Base-by-base conservation (phyloP, 1,284 basidiomycete genomes). In the Clitocybe nebularis region DNA sequence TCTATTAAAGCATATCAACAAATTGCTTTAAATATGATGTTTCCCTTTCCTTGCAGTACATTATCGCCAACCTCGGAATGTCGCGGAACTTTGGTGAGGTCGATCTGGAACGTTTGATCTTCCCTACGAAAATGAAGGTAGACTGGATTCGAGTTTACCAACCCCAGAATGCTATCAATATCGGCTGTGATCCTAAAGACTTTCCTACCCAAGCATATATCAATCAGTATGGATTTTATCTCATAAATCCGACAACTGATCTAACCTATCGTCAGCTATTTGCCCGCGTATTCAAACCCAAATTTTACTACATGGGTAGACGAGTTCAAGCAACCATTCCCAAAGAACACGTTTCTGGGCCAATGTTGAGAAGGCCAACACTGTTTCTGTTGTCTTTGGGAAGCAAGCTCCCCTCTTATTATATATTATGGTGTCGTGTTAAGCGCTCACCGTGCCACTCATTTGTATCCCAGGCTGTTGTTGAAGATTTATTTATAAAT, bases 131-230 rank as follows among this genome's bases (percentile, higher is more conserved):
- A 3, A 83, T 93, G 84, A 64, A 66, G 16, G 66, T 95, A 40
- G 92, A 96, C 57, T 95, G 82, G 61, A 76, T 95, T 33, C 77
- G 92, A 3, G 84, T 95, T 1, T 93, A 93, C 58, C 89, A 90
- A 55, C 75, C 78, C 4, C 70, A 73, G 42, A 63, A 78, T 44
- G 59, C 74, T 7, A 76, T 83, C 41, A 90, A 88, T 58, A 71
- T 90, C 28, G 90, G 91, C 2, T 96, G 93, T 56, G 86, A 91
- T 57, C 92, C 92, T 1, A 57, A 67, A 14, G 76, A 79, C 39
- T 86, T 81, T 64, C 93, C 93, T 0, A 96, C 93, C 0, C 62
- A 67, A 40, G 68, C 72, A n/a, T 91, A 91, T 56, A 91, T 91
- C 53, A 68, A 83, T 20, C 60, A 77, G 83, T 86, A 51, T 41